Conservation (phyloP, 345 rosid genomes). For the Acer saccharum region DNA sequence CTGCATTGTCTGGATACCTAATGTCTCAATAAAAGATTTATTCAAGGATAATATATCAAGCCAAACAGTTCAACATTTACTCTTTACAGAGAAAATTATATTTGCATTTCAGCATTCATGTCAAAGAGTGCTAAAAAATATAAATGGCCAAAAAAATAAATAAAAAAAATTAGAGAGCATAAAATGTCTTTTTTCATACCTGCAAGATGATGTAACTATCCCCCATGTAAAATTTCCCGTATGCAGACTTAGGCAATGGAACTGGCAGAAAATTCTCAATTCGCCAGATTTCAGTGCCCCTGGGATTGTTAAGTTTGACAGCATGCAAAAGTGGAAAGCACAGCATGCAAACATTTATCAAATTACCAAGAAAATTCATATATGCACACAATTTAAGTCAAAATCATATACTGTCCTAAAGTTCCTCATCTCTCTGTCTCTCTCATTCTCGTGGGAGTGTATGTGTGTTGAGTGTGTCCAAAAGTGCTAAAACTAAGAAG, state of each 20-base stretch:
- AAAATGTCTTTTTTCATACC: constrained; percentile 39
- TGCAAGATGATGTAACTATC: constrained; percentile 93
- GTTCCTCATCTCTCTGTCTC: neutral
- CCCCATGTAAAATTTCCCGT: constrained; percentile 97
- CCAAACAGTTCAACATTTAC: neutral
- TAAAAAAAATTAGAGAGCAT: neutral
- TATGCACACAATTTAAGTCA: neutral
- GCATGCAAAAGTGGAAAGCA: constrained; percentile 24
- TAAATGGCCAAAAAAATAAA: neutral
- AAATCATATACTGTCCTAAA: neutral
- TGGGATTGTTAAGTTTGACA: constrained; percentile 67
- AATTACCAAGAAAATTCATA: neutral
- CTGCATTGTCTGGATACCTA: neutral
- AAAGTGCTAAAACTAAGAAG: constrained; percentile 13
- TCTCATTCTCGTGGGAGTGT: neutral
- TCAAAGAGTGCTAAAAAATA: neutral
- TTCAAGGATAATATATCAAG: neutral
- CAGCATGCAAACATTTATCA: constrained; percentile 10
- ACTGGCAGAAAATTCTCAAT: constrained; percentile 94
- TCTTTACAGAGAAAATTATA: neutral
- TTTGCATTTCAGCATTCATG: neutral
- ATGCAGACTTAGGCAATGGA: constrained; percentile 75
- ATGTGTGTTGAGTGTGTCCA: neutral
- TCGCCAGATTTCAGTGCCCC: constrained; percentile 98
- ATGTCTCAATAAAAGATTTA: neutral